Base-by-base conservation (phyloP, 2,329 filamentous ascomycete genomes). In the Sodiomyces alkalinus region DNA sequence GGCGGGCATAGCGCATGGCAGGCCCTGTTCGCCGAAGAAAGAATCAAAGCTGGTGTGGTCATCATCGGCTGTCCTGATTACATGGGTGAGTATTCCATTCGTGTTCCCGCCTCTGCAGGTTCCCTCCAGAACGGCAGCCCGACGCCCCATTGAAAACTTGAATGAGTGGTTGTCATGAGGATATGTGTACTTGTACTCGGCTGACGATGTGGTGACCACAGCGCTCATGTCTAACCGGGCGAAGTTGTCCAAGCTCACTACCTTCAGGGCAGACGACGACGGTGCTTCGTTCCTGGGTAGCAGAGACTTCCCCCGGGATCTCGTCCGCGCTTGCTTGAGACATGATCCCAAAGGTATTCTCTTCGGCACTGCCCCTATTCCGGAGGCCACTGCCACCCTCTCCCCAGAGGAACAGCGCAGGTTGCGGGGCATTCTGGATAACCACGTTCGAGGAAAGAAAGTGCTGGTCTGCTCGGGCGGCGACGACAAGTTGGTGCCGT, bases 11-110 rank as follows among this genome's bases (percentile, higher is more conserved):
- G 79, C 9, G 75, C 78, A 2, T 96, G 87, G 85, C 79, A 92
- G 46, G 66, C 74, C 17, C 54, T 93, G 33, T 68, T 94, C 25
- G 67, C 72, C 20, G 86, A 96, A 34, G 70, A 75, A 12, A 68
- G 85, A 37, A 68, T 96, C 31, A 75, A 65, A n/a, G 75, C 80
- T 0, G 85, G 70, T 1, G 73, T 92, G 6, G 64, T 80, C 3
- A 66, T 93, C 15, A 80, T 96, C 29, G 90, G 87, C 2, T 93
- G 85, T 50, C 83, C 86, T 1, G 87, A 98, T 52, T 93, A 81
- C 43, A 70, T 75, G 37, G 62, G 80, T 72, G 41, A 55, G 49
- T 58, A 4, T 16, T 8, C 20, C 9, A n/a, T n/a, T n/a, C n/a
- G n/a, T 11, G 23, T 21, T 15, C 15, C 1, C 3, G 9, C 17